phyloP scores from a whole-genome alignment of 1,139 yeast species.

The Yamadazyma taylorii region DNA sequence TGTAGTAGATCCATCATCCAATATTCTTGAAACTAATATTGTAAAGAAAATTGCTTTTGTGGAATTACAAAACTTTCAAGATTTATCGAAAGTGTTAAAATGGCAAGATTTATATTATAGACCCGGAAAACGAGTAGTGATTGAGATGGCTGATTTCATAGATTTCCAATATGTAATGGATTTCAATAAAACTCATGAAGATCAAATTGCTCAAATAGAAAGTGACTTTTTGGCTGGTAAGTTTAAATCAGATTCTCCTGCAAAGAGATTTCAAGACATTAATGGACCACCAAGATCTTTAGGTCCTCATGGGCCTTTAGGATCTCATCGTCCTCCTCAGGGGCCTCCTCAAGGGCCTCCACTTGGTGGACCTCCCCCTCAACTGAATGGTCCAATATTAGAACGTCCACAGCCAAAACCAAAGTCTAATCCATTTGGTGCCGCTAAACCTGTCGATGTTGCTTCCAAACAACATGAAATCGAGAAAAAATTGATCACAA shows the following conservation, averaged over 20 bases:
- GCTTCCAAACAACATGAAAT: slow-evolving; percentile 42
- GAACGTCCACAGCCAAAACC: slow-evolving; percentile 21
- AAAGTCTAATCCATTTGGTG: slow-evolving; percentile 46
- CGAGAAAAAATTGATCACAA: slow-evolving; percentile 44
- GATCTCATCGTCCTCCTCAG: slow-evolving; percentile 13
- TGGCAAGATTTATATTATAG: slow-evolving; percentile 47
- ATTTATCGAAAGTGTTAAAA: slow-evolving; percentile 45
- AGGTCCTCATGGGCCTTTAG: neutral
- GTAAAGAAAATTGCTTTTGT: slow-evolving; percentile 62
- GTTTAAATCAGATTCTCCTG: slow-evolving; percentile 9
- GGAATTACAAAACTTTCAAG: slow-evolving; percentile 49
- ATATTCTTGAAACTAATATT: slow-evolving; percentile 39
- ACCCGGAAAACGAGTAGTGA: slow-evolving; percentile 39
- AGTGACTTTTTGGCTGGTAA: slow-evolving; percentile 29
- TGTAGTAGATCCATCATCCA: slow-evolving; percentile 42
- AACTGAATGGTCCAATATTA: neutral
- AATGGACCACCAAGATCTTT: neutral
- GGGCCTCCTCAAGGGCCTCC: slow-evolving; percentile 11
- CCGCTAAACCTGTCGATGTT: slow-evolving; percentile 48
- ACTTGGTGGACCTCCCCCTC: neutral
- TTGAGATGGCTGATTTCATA: slow-evolving; percentile 48
- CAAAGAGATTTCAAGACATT: slow-evolving; percentile 2
- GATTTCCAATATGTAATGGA: slow-evolving; percentile 49
- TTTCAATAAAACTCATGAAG: slow-evolving; percentile 38
- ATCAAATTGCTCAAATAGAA: slow-evolving; percentile 31